Conservation (phyloP, 2,329 filamentous ascomycete genomes). For the Sarocladium oryzae region DNA sequence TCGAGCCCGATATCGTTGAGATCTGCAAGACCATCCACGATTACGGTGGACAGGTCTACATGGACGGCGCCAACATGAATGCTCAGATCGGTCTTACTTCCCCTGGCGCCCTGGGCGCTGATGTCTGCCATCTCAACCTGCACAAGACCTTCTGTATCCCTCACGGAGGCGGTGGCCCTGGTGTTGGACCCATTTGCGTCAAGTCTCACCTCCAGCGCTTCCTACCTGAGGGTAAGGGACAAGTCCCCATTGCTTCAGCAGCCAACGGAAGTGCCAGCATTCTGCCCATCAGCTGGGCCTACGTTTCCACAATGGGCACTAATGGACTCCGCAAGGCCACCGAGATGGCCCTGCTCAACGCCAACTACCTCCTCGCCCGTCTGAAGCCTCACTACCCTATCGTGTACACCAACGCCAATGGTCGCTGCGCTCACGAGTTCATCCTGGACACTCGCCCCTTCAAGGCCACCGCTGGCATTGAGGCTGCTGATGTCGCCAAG, state of each 20-base stretch:
- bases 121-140: conserved; percentile 94
- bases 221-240: conserved; percentile 51
- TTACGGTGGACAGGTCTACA: conserved; percentile 90
- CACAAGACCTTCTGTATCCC: conserved; percentile 99
- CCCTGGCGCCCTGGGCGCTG: conserved; percentile 88
- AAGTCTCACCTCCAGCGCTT: conserved; percentile 71
- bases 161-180: conserved; percentile 88
- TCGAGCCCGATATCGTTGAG: conserved; percentile 82
- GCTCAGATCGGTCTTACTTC: conserved; percentile 94
- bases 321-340: conserved; percentile 87
- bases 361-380: conserved; percentile 90
- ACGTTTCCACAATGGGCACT: conserved; percentile 90
- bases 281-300: conserved; percentile 89
- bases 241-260: conserved; percentile 53
- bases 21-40: conserved; percentile 81
- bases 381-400: conserved; percentile 83
- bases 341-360: conserved; percentile 88
- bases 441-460: conserved; percentile 86
- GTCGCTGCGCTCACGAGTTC: conserved; percentile 93
- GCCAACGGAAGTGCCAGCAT: conserved; percentile 87
- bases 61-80: conserved; percentile 99
- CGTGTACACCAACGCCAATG: conserved; percentile 85
- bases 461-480: conserved; percentile 73
- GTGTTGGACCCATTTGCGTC: conserved; percentile 89
- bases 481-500: conserved; percentile 94